phyloP scores from a whole-genome alignment of 73 alveolate genomes.

The Paramecium bursaria region DNA sequence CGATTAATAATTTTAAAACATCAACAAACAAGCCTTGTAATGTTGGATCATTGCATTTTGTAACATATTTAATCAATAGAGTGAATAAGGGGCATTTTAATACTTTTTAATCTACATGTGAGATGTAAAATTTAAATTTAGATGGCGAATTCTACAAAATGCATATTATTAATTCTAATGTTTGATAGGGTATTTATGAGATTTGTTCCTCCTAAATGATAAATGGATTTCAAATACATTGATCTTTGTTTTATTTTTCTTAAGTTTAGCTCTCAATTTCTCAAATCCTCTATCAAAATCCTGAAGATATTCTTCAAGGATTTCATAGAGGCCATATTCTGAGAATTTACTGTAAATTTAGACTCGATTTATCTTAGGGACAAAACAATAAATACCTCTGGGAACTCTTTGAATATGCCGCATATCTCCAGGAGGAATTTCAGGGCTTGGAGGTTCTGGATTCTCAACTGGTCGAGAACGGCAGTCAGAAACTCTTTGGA shows the following conservation, averaged over 20 bases:
- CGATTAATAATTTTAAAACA: neutral
- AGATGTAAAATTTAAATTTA: conserved; percentile 3
- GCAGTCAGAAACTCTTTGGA: conserved; percentile 50
- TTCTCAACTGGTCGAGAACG: conserved; percentile 29
- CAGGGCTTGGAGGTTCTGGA: conserved; percentile 18
- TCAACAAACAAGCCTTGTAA: neutral
- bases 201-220: conserved; percentile 7
- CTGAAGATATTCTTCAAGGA: conserved; percentile 9
- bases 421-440: conserved; percentile 28
- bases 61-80: neutral
- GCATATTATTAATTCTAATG: conserved; percentile 14
- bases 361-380: conserved; percentile 1
- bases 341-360: neutral
- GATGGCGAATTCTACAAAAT: conserved; percentile 16
- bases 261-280: conserved; percentile 20
- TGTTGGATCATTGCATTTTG: neutral
- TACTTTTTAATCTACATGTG: conserved; percentile 32
- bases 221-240: neutral
- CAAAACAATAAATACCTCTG: neutral
- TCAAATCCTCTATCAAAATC: conserved; percentile 22
- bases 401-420: conserved; percentile 2
- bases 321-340: conserved; percentile 51
- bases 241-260: conserved; percentile 19
- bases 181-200: neutral
- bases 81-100: conserved; percentile 41